Conservation (phyloP, 108 stramenopile genomes). For the Fistulifera pelliculosa region DNA sequence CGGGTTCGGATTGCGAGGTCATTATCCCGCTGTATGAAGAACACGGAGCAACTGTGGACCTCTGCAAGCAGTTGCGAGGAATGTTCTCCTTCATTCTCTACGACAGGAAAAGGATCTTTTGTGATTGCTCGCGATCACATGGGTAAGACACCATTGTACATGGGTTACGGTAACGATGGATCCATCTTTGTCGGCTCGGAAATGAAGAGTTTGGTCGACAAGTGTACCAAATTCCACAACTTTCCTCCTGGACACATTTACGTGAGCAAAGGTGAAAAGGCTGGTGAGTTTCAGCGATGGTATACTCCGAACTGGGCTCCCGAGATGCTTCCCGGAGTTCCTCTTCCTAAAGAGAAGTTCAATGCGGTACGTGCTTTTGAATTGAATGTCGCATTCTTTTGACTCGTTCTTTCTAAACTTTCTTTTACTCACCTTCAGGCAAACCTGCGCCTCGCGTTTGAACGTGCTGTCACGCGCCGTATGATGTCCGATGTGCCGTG, state of each 20-base stretch:
- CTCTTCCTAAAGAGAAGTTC: slow-evolving; percentile 52
- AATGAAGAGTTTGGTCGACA: slow-evolving; percentile 86
- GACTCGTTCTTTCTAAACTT: no score
- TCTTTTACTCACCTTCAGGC: slow-evolving; percentile 25
- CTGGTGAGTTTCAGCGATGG: slow-evolving; percentile 83
- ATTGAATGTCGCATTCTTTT: slow-evolving; percentile 1
- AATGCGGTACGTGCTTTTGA: slow-evolving; percentile 45
- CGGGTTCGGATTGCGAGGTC: slow-evolving; percentile 94
- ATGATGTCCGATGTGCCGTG: slow-evolving; percentile 99
- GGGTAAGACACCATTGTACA: slow-evolving; percentile 95
- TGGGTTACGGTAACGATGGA: slow-evolving; percentile 94
- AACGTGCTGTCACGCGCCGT: slow-evolving; percentile 85
- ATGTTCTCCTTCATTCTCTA: slow-evolving; percentile 97
- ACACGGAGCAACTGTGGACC: slow-evolving; percentile 59
- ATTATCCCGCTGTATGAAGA: slow-evolving; percentile 90
- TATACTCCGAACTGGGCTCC: slow-evolving; percentile 90
- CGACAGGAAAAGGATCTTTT: slow-evolving; percentile 81
- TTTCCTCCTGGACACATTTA: slow-evolving; percentile 97
- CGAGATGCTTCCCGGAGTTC: slow-evolving; percentile 72
- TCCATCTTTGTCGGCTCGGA: slow-evolving; percentile 86
- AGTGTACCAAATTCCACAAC: slow-evolving; percentile 78
- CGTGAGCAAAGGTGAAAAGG: slow-evolving; percentile 66
- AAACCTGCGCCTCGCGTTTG: slow-evolving; percentile 82
- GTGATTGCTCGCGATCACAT: slow-evolving; percentile 92
- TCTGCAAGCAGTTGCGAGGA: slow-evolving; percentile 73